Conservation (phyloP, 768 basidiomycete genomes). For the Psilocybe subaeruginosa region DNA sequence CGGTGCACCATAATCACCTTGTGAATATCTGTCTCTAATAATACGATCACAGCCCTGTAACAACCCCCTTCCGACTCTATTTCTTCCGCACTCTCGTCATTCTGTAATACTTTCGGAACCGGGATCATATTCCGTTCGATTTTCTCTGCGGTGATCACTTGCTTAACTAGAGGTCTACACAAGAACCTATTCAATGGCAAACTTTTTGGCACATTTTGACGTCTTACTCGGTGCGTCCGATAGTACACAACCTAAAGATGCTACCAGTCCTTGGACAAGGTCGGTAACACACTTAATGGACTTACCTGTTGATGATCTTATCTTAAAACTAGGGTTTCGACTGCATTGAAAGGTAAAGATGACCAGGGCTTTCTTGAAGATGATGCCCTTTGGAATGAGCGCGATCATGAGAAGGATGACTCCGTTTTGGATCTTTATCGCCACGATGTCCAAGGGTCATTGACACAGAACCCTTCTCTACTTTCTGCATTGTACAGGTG, state of each 20-base stretch:
- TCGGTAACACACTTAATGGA: neutral
- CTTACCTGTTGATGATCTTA: neutral
- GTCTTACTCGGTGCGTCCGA: slow-evolving; percentile 18
- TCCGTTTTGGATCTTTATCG: slow-evolving; percentile 17
- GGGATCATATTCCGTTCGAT: neutral
- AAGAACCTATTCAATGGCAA: slow-evolving; percentile 9
- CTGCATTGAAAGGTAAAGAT: neutral
- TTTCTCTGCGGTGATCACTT: neutral
- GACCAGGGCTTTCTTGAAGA: neutral
- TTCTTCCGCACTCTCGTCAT: neutral
- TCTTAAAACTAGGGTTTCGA: slow-evolving; percentile 1
- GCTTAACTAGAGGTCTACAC: neutral
- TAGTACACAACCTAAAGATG: neutral
- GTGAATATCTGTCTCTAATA: neutral
- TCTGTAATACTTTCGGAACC: neutral
- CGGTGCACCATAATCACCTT: neutral
- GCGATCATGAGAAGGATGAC: slow-evolving; percentile 8
- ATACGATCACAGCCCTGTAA: neutral
- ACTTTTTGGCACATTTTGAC: slow-evolving; percentile 17
- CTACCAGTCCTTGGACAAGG: slow-evolving; percentile 18
- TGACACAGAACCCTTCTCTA: neutral
- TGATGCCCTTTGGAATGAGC: slow-evolving; percentile 9
- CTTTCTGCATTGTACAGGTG: slow-evolving; percentile 15
- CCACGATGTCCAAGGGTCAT: neutral
- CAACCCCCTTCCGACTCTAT: neutral